Conservation (phyloP, 1,284 basidiomycete species). For the Boletus semigastroideus region DNA sequence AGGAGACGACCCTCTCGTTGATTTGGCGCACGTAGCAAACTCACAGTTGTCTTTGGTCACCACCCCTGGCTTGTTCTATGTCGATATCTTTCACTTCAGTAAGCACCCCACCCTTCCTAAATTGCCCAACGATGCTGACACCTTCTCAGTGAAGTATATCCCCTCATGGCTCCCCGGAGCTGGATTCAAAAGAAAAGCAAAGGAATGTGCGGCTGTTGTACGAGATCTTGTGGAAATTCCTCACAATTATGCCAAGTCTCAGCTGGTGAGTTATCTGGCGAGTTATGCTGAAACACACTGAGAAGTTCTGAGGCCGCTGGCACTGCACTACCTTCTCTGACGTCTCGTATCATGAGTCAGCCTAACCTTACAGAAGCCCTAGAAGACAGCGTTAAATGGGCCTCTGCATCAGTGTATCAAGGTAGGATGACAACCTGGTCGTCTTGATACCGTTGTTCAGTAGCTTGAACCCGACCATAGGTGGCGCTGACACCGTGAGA, state of each 20-base stretch:
- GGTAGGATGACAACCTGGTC: constrained; percentile 32
- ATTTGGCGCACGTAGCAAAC: constrained; percentile 17
- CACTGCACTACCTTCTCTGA: constrained; percentile 46
- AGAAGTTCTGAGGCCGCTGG: constrained; percentile 39
- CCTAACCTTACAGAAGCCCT: constrained; percentile 43
- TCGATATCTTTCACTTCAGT: constrained; percentile 20
- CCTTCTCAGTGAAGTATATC: constrained; percentile 48
- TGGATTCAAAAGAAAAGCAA: constrained; percentile 52
- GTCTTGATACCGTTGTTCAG: background rate
- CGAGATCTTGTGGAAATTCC: constrained; percentile 50
- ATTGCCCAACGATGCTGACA: background rate
- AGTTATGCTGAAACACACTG: background rate
- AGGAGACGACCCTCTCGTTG: constrained; percentile 22
- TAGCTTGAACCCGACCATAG: background rate
- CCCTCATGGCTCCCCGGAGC: constrained; percentile 64
- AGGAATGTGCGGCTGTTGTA: constrained; percentile 44
- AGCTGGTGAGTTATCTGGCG: constrained; percentile 36
- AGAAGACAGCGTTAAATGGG: constrained; percentile 55
- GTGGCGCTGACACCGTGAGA: constrained; percentile 20
- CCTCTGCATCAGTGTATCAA: constrained; percentile 54
- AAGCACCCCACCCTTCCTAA: background rate
- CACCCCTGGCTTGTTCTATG: constrained; percentile 13
- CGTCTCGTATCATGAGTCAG: constrained; percentile 44
- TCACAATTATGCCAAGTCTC: constrained; percentile 52
- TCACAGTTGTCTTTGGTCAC: constrained; percentile 16